A percentile compares a stretch with the other conserved stretches of the same genome.
Evolutionary conservation across 345 rosid genomes (phyloP).

Genomic region (Moricandia arvensis): DNA sequence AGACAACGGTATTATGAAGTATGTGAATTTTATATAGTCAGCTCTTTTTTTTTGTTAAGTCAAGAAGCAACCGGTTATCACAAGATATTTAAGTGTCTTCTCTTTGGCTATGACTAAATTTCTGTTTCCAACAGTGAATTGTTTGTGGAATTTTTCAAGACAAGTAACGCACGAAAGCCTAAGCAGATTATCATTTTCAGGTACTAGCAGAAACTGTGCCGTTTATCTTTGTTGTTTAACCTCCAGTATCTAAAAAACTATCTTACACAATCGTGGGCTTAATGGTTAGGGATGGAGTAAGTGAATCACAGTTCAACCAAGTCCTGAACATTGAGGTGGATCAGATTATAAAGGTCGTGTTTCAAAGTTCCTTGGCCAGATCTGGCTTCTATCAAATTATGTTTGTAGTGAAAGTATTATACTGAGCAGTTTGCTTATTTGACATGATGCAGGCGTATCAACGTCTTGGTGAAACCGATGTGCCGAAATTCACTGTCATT

Average conservation of each 20-base stretch:
- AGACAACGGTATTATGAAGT: constrained; percentile 89
- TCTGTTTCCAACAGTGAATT: constrained; percentile 53
- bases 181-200: constrained; percentile 81
- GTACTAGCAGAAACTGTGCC: constrained; percentile 32
- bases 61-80: not conserved
- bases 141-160: constrained; percentile 58
- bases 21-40: constrained; percentile 21
- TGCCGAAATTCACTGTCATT: constrained; percentile 83
- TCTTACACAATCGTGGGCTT: constrained; percentile 4
- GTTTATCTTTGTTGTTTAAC: not conserved
- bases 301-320: constrained; percentile 87
- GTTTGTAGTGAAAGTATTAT: constrained; percentile 1
- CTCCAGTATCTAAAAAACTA: not conserved
- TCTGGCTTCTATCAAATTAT: constrained; percentile 16
- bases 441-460: constrained; percentile 62
- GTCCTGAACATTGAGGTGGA: constrained; percentile 81
- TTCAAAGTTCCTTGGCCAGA: not conserved
- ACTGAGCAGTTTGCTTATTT: not conserved
- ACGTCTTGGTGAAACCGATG: constrained; percentile 57
- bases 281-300: constrained; percentile 73
- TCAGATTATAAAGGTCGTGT: constrained; percentile 69
- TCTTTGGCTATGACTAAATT: not conserved
- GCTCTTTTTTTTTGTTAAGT: not conserved
- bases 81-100: not conserved
- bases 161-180: constrained; percentile 60